phyloP scores from a whole-genome alignment of 495 filamentous ascomycete genomes.

The Aspergillus baeticus region DNA sequence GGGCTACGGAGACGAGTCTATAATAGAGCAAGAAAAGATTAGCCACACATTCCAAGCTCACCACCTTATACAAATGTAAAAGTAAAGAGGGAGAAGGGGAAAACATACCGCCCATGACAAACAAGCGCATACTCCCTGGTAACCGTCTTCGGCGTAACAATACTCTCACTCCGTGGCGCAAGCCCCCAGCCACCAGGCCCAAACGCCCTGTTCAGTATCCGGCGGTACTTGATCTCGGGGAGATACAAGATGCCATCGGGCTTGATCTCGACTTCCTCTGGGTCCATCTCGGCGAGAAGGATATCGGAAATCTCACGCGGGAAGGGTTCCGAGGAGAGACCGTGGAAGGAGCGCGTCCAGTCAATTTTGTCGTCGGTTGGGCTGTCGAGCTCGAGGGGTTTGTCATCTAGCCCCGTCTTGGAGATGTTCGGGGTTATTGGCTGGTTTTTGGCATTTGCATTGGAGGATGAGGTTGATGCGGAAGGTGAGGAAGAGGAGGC shows the following conservation, averaged over 20 bases:
- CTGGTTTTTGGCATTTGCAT: constrained; percentile 12
- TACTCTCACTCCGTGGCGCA: constrained; percentile 85
- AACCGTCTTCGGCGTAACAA: constrained; percentile 82
- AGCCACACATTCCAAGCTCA: not conserved
- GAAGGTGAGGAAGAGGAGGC: constrained; percentile 26
- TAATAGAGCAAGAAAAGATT: not conserved
- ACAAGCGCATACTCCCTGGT: constrained; percentile 95
- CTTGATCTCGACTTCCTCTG: constrained; percentile 90
- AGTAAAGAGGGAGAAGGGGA: not conserved
- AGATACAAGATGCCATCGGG: constrained; percentile 94
- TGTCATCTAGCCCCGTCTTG: constrained; percentile 52
- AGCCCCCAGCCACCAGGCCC: constrained; percentile 95
- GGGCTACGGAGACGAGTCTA: constrained; percentile 78
- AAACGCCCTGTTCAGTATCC: constrained; percentile 89
- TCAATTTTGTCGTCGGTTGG: constrained; percentile 61
- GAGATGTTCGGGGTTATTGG: constrained; percentile 49
- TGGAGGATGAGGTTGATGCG: constrained; percentile 14
- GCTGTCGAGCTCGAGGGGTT: constrained; percentile 43
- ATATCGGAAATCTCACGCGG: constrained; percentile 69
- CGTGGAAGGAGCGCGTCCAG: constrained; percentile 93
- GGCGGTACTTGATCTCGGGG: constrained; percentile 96
- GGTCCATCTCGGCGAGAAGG: constrained; percentile 63
- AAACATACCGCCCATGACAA: constrained; percentile 78
- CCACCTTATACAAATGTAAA: not conserved
- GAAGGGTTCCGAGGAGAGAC: constrained; percentile 75